Evolutionary conservation across 2,329 filamentous ascomycete genomes (phyloP), one percentile per base, ranked within the genome.

Genomic region (Huntiella bhutanensis): DNA sequence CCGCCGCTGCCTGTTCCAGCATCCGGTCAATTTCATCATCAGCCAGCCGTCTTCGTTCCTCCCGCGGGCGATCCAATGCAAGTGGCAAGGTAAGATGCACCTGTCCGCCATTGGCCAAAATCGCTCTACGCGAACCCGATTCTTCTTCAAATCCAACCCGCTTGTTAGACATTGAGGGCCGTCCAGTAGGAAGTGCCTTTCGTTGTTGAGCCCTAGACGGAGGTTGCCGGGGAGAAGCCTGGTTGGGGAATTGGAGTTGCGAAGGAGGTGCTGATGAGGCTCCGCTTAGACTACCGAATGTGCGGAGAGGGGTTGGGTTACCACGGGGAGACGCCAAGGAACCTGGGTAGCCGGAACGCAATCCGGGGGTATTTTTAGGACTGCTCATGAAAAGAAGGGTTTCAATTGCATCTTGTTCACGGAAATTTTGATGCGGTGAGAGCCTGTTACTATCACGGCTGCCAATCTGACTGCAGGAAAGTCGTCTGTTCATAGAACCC

Each of bases 401-500:
- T 56, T 87, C 82, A 41, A 88, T 76, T 4, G 83, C 83, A 55
- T 88, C 83, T 55, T 86, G 81, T 56, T 91, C 83, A 44, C 81
- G 73, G 6, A 73, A 64, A 16, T 75, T 76, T 52, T 82, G 78
- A 47, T 77, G 78, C 1, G 78, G 77, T 28, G 80, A 82, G 51
- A 77, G 76, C 4, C 81, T 62, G 12, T 77, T 72, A 5, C 71
- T 67, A 46, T 65, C 61, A 13, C 62, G 58, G 1, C 66, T 63
- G 16, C 62, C 65, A 2, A 62, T 61, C 43, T 63, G 57, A 39
- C 55, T 60, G 7, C 60, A 63, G 1, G 60, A 50, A 36, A 36
- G 62, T 40, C 60, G 58, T 19, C 60, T 55, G 16, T 39, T 38
- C 19, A 51, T 57, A 4, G 50, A 49, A 12, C 53, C 49, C 1